Conservation (phyloP, 129 eudicot species). For the Helianthus tuberosus region DNA sequence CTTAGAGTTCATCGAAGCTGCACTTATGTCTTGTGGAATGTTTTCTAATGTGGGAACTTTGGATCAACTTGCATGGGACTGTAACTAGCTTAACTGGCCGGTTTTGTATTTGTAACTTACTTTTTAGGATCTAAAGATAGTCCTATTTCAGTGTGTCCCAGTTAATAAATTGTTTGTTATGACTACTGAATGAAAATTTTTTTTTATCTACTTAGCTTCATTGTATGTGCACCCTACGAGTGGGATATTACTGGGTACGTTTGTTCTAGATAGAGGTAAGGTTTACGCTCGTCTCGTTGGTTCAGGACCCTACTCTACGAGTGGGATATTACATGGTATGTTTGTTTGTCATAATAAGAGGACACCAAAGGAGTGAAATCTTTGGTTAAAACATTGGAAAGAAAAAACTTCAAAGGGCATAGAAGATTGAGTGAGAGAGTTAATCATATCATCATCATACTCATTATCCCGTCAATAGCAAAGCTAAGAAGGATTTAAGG, state of each 20-base stretch:
- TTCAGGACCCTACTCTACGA: no score
- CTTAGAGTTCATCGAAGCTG: conserved; percentile 74
- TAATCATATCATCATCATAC: no score
- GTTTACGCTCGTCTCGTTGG: no score
- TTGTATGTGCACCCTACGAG: background rate
- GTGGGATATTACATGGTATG: background rate
- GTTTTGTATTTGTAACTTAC: background rate
- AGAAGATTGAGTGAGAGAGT: no score
- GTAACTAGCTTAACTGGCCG: conserved; percentile 24
- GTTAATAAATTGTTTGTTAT: conserved; percentile 22
- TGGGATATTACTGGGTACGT: no score
- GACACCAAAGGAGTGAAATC: background rate
- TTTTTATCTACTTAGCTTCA: background rate
- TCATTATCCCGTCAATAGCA: no score
- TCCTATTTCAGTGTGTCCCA: no score
- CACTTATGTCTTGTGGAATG: conserved; percentile 52
- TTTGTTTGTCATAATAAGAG: background rate
- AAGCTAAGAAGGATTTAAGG: no score
- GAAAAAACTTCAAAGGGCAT: no score
- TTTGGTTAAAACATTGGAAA: background rate
- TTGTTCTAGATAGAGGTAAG: no score
- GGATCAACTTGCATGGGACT: conserved; percentile 80
- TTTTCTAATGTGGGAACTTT: conserved; percentile 43
- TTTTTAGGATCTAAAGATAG: no score
- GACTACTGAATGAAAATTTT: background rate